Conservation (phyloP, 345 rosid species). For the Euphorbia lathyris region DNA sequence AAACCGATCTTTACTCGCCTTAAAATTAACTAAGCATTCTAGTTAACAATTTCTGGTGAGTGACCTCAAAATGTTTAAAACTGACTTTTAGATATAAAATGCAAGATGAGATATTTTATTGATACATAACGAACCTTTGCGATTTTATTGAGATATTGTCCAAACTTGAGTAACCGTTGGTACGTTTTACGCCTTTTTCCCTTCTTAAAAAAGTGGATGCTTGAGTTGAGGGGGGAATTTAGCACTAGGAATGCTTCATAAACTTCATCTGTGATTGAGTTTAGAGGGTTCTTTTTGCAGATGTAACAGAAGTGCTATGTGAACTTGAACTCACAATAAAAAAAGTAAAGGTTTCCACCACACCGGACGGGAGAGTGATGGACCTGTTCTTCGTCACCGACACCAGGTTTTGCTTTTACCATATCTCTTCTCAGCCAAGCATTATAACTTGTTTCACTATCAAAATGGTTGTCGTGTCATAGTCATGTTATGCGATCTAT, state of each 20-base stretch:
- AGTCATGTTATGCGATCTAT: too few relatives aligned
- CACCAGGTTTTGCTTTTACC: constrained; percentile 52
- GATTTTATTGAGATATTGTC: too few relatives aligned
- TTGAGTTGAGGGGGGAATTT: constrained; percentile 15
- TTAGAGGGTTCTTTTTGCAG: constrained; percentile 39
- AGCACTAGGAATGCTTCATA: constrained; percentile 6
- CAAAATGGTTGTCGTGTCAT: too few relatives aligned
- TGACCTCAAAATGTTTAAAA: too few relatives aligned
- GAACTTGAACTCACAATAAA: constrained; percentile 81
- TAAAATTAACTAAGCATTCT: too few relatives aligned
- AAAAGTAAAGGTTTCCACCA: constrained; percentile 95
- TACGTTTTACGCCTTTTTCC: too few relatives aligned
- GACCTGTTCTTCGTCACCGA: constrained; percentile 93
- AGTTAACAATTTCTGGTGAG: too few relatives aligned
- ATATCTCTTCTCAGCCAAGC: neutral
- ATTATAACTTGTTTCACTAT: neutral
- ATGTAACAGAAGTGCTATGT: constrained; percentile 72
- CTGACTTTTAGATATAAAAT: too few relatives aligned
- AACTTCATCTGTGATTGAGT: constrained; percentile 11
- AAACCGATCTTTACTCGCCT: too few relatives aligned
- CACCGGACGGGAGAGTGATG: constrained; percentile 90
- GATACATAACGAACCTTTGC: too few relatives aligned
- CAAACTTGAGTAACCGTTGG: too few relatives aligned
- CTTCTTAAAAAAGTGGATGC: constrained; percentile 1
- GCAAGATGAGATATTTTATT: too few relatives aligned